phyloP scores from a whole-genome alignment of 2,329 filamentous ascomycete genomes.

The Bipolaris cookei region DNA sequence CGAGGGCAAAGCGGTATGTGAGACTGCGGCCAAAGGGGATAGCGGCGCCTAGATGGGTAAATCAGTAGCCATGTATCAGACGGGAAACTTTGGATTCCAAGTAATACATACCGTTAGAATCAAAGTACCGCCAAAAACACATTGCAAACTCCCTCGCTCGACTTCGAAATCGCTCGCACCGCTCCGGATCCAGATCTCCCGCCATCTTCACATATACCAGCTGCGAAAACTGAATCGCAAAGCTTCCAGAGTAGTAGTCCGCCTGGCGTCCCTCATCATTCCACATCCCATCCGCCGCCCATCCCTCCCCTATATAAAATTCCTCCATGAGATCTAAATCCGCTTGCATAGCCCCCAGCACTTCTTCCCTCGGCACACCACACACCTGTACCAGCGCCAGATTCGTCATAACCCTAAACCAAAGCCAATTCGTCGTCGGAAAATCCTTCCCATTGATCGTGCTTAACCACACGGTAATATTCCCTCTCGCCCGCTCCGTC shows the following conservation, averaged over 20 bases:
- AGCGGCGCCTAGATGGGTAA: slow-evolving; percentile 49
- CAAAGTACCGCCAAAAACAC: slow-evolving; percentile 59
- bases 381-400: slow-evolving; percentile 54
- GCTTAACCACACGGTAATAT: slow-evolving; percentile 53
- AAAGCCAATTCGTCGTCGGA: slow-evolving; percentile 60
- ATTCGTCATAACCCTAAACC: slow-evolving; percentile 61
- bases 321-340: slow-evolving; percentile 55
- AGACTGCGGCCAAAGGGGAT: slow-evolving; percentile 61
- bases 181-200: slow-evolving; percentile 49
- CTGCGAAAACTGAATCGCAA: slow-evolving; percentile 61
- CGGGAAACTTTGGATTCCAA: background rate
- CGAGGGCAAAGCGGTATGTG: slow-evolving; percentile 60
- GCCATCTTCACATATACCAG: slow-evolving; percentile 56
- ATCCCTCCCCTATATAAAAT: slow-evolving; percentile 56
- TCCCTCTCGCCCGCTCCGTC: slow-evolving; percentile 36
- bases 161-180: slow-evolving; percentile 49
- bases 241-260: slow-evolving; percentile 62
- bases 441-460: slow-evolving; percentile 55
- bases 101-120: slow-evolving; percentile 47
- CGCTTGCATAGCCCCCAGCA: slow-evolving; percentile 49
- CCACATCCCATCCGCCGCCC: slow-evolving; percentile 59
- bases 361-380: slow-evolving; percentile 44
- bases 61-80: background rate
- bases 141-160: slow-evolving; percentile 53
- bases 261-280: slow-evolving; percentile 49